phyloP scores from a whole-genome alignment of 2,329 filamentous ascomycete genomes.

The Leptodontidium sp. region DNA sequence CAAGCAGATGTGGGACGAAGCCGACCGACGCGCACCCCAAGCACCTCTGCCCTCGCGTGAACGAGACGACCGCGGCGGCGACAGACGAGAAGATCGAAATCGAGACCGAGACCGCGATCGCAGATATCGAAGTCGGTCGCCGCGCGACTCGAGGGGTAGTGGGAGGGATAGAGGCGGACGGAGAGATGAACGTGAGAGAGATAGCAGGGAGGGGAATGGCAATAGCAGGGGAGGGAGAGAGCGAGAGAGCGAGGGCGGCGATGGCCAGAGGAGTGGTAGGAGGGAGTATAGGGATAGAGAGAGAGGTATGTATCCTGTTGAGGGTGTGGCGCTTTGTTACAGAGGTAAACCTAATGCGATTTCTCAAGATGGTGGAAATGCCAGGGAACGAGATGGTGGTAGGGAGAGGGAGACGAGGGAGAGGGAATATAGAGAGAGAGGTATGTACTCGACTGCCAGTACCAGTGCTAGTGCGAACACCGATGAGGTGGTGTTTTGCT shows the following conservation, averaged over 20 bases:
- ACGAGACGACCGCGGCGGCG: constrained; percentile 43
- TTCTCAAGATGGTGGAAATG: not conserved
- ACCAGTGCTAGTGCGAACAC: constrained; percentile 3
- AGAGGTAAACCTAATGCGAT: constrained; percentile 11
- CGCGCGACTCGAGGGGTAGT: constrained; percentile 36
- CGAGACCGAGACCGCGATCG: constrained; percentile 43
- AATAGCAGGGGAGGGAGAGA: constrained; percentile 24
- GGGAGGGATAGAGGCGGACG: constrained; percentile 36
- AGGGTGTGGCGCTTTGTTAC: constrained; percentile 1
- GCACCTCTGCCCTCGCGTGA: constrained; percentile 41
- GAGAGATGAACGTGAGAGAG: constrained; percentile 37
- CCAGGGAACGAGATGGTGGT: constrained; percentile 16
- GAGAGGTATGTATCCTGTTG: constrained; percentile 29
- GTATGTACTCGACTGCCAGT: constrained; percentile 17
- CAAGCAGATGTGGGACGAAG: constrained; percentile 68
- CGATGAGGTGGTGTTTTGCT: constrained; percentile 9
- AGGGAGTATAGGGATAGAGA: constrained; percentile 33
- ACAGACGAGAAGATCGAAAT: constrained; percentile 47
- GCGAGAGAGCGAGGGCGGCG: constrained; percentile 17
- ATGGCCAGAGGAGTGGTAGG: constrained; percentile 21
- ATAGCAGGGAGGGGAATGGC: constrained; percentile 36
- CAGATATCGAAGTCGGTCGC: constrained; percentile 47
- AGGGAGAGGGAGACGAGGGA: constrained; percentile 30
- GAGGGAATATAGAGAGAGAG: constrained; percentile 11
- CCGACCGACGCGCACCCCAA: constrained; percentile 45